phyloP scores from a whole-genome alignment of 768 basidiomycete species.

The Termitomyces sp. region DNA sequence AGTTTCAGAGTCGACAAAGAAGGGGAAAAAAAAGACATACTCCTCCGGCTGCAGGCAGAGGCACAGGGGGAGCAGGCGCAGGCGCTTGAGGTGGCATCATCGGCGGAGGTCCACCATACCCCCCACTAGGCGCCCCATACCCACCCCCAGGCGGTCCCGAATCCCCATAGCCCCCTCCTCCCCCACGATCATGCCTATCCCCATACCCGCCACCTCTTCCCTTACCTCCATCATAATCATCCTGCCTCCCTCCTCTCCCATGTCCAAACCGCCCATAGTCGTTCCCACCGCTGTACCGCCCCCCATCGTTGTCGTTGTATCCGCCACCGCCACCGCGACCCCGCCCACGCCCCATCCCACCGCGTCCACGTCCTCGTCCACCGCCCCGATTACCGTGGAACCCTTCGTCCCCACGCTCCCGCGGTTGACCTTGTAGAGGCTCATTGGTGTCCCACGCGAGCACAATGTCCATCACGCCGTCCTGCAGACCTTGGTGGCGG shows the following conservation, averaged over 20 bases:
- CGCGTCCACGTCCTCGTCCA: conserved; percentile 38
- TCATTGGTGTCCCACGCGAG: conserved; percentile 82
- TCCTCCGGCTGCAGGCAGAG: conserved; percentile 15
- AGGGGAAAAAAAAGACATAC: not conserved
- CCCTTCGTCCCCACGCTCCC: conserved; percentile 31
- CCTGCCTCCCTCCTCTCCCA: conserved; percentile 35
- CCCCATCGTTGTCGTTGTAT: conserved; percentile 44
- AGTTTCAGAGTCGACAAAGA: not conserved
- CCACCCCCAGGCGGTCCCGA: conserved; percentile 25
- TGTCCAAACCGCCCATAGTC: conserved; percentile 45
- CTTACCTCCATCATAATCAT: conserved; percentile 35
- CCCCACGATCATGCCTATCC: conserved; percentile 13
- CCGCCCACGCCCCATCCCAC: conserved; percentile 34
- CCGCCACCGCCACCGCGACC: conserved; percentile 36
- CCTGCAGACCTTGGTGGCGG: conserved; percentile 73
- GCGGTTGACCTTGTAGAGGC: conserved; percentile 26
- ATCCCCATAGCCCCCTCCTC: conserved; percentile 12
- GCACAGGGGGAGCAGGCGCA: conserved; percentile 25
- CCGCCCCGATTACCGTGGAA: conserved; percentile 32
- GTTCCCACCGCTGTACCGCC: conserved; percentile 35
- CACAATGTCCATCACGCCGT: conserved; percentile 84
- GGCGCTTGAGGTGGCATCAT: conserved; percentile 12
- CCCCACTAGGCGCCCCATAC: conserved; percentile 20
- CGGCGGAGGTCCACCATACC: conserved; percentile 22
- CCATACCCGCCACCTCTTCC: conserved; percentile 33